Evolutionary conservation across 1,139 yeast genomes (phyloP), one percentile per base, ranked within the genome.

Genomic region (Diutina siamensis): DNA sequence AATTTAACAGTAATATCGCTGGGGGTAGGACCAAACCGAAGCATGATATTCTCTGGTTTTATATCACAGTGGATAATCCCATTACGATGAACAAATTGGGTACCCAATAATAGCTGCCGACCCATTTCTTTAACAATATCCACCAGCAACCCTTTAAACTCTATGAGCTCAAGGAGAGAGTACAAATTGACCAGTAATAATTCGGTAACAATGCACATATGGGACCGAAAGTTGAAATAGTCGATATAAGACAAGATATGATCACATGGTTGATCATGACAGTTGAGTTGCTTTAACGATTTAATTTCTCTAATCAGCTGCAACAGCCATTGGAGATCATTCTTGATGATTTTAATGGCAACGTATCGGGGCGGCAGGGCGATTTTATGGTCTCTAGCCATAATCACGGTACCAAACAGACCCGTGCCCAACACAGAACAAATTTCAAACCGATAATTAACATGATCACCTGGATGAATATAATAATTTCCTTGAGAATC

Each of bases 241-340:
- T 81, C 83, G 42, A 68, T 61, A 56, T 82, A 83, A 21, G 71
- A 62, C 36, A 86, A 59, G 18, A 83, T 64, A 42, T 75, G 71
- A 45, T 63, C 38, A 67, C 52, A 35, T 51, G 47, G 3, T 48
- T 40, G 36, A 46, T 48, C 2, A 44, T 36, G 32, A 22, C 45
- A 10, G 12, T 9, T 46, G 40, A 85, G 60, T 27, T 65, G 62
- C 51, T 76, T 78, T 45, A 87, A 62, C 57, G 84, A 72, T 53
- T 81, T 82, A 27, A 87, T 84, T 57, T 86, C 95, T 50, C 80
- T 76, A 31, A 83, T 74, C 0, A 94, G 89, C 61, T 86, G 95
- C 48, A 83, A 62, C 2, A 87, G 80, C 77, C 89, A 80, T 48
- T 80, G 74, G 48, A 81, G 71, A 48, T 83, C 80, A 57, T 83